Base-by-base conservation (phyloP, 2,329 filamentous ascomycete species). In the Elsinoe australis region DNA sequence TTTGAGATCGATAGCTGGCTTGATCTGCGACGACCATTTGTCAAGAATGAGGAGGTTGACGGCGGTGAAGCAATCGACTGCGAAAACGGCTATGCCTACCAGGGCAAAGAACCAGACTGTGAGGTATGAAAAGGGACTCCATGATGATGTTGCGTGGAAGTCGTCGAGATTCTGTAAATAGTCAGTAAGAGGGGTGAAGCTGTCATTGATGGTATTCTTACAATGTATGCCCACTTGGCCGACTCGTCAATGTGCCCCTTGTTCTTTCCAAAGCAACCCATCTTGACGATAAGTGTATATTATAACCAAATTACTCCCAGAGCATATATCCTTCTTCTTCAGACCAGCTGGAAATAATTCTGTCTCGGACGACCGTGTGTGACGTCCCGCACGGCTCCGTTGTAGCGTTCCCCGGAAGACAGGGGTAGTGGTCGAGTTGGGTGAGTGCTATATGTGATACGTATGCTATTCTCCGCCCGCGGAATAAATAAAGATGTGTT, bases 11-110 rank as follows among this genome's bases (percentile, higher is more conserved):
- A 96, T 83, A 32, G 78, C 76, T 1, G 88, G 88, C 57, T 87
- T 70, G 57, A 96, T 84, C 56, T 86, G 76, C 47, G 85, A 87
- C 1, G 87, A 86, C 89, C 89, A 96, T 52, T 80, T 80, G 68
- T 94, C 80, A 69, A 95, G 95, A 49, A 78, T 85, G 44, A 98
- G 76, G 32, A 98, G 74, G 54, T 95, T 94, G 68, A 95, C 78
- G 53, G 89, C 89, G 3, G 89, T 95, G 63, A 95, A 96, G 52
- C 82, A 88, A 68, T 96, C 90, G 62, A 94, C 85, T 21, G 74
- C 81, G 65, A 95, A 95, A 55, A 95, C 88, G 35, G 86, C 83
- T 42, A 90, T 64, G 2, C 87, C 92, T 50, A 94, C 72, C 46
- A 88, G 49, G 35, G 90, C 75, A 57, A 87, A 84, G 51, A 92